Evolutionary conservation across 495 filamentous ascomycete genomes (phyloP), one percentile per base, ranked within the genome.

Genomic region (Staphylotrichum longicolle): DNA sequence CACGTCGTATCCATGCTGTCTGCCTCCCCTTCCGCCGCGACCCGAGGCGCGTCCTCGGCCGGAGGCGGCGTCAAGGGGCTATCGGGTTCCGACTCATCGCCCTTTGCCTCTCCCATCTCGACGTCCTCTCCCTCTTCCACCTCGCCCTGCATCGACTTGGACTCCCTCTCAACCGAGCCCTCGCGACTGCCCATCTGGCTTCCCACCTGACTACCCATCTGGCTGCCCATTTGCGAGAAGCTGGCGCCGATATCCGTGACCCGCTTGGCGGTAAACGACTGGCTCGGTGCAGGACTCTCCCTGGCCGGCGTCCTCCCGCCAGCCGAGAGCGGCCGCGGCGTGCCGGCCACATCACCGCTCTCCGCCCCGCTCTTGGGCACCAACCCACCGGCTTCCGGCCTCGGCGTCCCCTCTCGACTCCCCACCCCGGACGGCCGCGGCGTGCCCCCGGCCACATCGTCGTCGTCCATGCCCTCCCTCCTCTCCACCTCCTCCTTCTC

Each of bases 401-500:
- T 62, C 12, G 71, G 79, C 8, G 75, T 78, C 30, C 61, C 72
- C 49, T 72, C 75, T 5, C 74, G 72, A 57, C 72, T 76, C 5
- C 63, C 70, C 32, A 67, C 67, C 47, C 73, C 75, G 35, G 49
- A 54, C 11, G 77, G 73, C 1, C 78, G 66, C 2, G 79, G 78
- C 1, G 79, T 82, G 32, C 50, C 60, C 0, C 51, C 60, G 5
- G 39, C 58, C 77, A 90, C 89, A 48, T 88, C 88, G 0, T 82
- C 89, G 50, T 90, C 91, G 63, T 89, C 90, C 68, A 94, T 96
- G 35, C 93, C 93, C 71, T 96, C 83, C 33, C 81, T 76, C 7
- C 83, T 72, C 62, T 86, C 83, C 4, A 83, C 79, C 75, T 96
- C 94, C 72, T 98, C 94, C 74, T 97, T 97, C 79, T 97, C 92